A percentile compares a stretch with the other conserved stretches of the same genome.
phyloP scores from a whole-genome alignment of 768 basidiomycete genomes.

The Xerocomellus amylosporus region DNA sequence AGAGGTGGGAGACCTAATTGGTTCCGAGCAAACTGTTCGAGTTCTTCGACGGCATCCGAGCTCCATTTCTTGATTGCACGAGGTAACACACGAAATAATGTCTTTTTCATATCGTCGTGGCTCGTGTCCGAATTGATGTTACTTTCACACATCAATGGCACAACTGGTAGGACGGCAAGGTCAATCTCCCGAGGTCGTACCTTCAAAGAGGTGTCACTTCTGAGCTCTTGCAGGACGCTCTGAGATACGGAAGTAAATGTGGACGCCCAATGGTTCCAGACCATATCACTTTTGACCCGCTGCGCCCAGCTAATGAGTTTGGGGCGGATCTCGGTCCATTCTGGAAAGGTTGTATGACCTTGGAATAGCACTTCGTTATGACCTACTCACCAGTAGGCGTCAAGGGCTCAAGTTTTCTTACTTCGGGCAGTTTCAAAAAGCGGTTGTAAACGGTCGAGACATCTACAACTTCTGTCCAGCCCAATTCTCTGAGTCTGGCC shows the following conservation, averaged over 20 bases:
- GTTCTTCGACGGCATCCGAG: constrained; percentile 5
- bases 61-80: constrained; percentile 6
- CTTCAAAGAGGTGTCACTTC: not conserved
- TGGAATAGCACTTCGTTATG: too few relatives aligned
- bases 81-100: not conserved
- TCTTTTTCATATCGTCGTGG: not conserved
- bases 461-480: not conserved
- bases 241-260: too few relatives aligned
- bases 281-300: not conserved
- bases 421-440: constrained; percentile 5
- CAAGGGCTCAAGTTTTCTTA: not conserved
- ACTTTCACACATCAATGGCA: not conserved
- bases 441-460: accelerated
- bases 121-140: not conserved
- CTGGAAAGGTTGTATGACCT: not conserved
- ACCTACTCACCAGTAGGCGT: constrained; percentile 9
- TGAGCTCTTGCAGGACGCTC: not conserved
- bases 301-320: not conserved
- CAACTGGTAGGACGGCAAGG: not conserved
- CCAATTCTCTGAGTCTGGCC: not conserved
- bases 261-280: not conserved
- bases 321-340: constrained; percentile 10
- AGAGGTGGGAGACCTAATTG: not conserved
- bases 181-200: constrained; percentile 3
- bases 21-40: constrained; percentile 5